Evolutionary conservation across 768 basidiomycete genomes (phyloP).

Genomic region (Rhizopogon roseolus): DNA sequence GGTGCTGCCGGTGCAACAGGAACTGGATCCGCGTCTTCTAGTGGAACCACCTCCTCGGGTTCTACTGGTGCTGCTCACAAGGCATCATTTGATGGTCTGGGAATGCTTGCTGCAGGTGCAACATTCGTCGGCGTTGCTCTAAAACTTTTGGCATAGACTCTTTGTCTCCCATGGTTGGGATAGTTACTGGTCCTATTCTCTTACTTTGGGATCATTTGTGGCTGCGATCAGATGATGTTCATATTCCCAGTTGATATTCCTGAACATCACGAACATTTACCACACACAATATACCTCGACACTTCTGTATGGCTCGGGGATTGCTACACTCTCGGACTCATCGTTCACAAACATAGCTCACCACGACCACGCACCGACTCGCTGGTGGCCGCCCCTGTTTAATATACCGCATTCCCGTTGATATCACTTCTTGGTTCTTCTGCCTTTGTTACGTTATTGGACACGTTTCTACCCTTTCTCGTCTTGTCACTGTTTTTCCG

Average conservation of each 20-base stretch:
- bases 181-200: neutral
- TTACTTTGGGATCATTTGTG: no score
- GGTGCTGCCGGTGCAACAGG: constrained; percentile 3
- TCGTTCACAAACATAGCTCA: neutral
- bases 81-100: constrained; percentile 1
- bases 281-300: neutral
- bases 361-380: neutral
- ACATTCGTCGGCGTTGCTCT: constrained; percentile 10
- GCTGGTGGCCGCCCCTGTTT: neutral
- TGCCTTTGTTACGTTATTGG: neutral
- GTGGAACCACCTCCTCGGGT: neutral
- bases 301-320: neutral
- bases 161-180: neutral
- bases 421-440: neutral
- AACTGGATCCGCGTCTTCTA: neutral
- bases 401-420: neutral
- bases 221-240: neutral
- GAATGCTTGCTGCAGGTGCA: constrained; percentile 11
- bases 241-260: neutral
- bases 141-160: constrained; percentile 15
- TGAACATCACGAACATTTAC: neutral
- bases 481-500: neutral
- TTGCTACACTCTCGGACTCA: neutral
- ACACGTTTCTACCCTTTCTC: neutral
- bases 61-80: constrained; percentile 1